A percentile compares a stretch with the other conserved stretches of the same genome.
Conservation (phyloP, 2,329 filamentous ascomycete genomes). For the Aspergillus persii region DNA sequence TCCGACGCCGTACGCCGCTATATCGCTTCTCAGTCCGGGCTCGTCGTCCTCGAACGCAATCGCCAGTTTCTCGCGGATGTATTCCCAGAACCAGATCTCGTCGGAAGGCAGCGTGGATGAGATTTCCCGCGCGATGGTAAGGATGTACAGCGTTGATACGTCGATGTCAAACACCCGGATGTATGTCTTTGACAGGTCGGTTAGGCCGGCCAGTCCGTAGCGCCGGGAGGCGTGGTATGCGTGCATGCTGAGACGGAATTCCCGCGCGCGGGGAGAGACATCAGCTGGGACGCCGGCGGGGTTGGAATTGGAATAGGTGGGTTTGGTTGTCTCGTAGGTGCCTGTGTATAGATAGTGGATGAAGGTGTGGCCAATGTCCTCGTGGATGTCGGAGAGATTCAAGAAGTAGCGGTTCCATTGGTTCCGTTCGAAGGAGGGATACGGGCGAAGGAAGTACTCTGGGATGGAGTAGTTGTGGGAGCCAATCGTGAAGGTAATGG, state of each 20-base stretch:
- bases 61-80: neutral
- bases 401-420: neutral
- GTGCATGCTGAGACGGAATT: neutral
- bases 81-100: constrained; percentile 3
- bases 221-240: neutral
- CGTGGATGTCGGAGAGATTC: neutral
- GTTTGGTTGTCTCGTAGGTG: constrained; percentile 1
- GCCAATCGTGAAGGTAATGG: neutral
- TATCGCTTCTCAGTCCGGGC: neutral
- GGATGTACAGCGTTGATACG: neutral
- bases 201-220: neutral
- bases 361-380: constrained; percentile 4
- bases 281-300: neutral
- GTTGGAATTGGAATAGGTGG: too few species aligned
- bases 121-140: neutral
- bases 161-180: constrained; percentile 1
- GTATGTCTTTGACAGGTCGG: neutral
- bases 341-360: constrained; percentile 7
- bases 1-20: neutral
- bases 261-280: neutral
- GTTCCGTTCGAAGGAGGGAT: neutral
- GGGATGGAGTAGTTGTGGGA: neutral
- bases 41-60: constrained; percentile 1
- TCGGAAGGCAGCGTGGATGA: neutral
- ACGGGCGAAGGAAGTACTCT: constrained; percentile 1